Base-by-base conservation (phyloP, 768 basidiomycete genomes). In the Boletus sp. region DNA sequence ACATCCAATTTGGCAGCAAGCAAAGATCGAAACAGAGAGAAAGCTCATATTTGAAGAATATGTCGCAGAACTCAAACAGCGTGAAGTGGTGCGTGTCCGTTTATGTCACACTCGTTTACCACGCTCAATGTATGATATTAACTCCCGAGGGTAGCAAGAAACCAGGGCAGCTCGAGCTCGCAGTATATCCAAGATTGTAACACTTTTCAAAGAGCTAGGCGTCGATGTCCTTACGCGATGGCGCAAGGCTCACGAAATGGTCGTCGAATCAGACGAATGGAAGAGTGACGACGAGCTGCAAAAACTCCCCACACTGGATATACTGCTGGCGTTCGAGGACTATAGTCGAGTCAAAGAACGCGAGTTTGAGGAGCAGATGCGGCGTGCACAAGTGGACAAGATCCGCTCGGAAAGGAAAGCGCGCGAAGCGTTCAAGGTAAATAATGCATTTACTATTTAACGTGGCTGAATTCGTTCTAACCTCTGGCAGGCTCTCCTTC, bases 211-310 rank as follows among this genome's bases (percentile, higher is more conserved):
- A 66, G 78, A 86, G 37, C 83, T 98, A 44, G 84, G 89, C 50
- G 90, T 98, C 17, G 92, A 95, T 65, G 93, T 98, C 47, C 80
- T 92, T n/a, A 95, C 94, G 1, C 86, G 92, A 20, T 99, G 96
- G 94, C 82, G 90, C 49, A 82, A 84, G 56, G 94, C 94, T 1
- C 89, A 91, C 62, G 80, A 83, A 17, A 78, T 89, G 60, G 82
- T 99, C 39, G 66, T 84, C 9, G 85, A 87, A 18, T 91, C 92
- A 2, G 81, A 86, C 0, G 88, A 89, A 46, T 99, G 90, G 88
- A 82, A 80, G 45, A 72, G 75, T 29, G 94, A 98, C 64, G 63
- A 77, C 1, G 90, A 94, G 59, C 76, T 99, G 49, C 87, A 83
- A 60, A 86, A 82, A 65, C 79, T 98, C 41, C 96, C 96, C 11